phyloP scores from a whole-genome alignment of 257 asterid genomes.

The Capsicum rhomboideum region DNA sequence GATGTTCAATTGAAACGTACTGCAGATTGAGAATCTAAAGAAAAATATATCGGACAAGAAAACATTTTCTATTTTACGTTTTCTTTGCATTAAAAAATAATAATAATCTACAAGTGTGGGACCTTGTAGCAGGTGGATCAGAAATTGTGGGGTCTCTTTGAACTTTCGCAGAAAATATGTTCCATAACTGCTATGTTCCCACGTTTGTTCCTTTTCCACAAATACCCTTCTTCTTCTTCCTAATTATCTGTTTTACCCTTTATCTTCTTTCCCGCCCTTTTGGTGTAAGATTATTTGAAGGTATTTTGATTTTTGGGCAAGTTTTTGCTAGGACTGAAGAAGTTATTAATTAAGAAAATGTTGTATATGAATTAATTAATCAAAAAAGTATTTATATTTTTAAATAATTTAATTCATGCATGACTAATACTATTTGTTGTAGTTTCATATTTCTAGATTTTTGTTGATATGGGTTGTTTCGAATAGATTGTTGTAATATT shows the following conservation, averaged over 20 bases:
- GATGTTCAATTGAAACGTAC: too few species aligned
- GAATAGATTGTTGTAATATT: too few species aligned
- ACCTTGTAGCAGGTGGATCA: neutral
- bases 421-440: neutral
- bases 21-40: too few species aligned
- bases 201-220: neutral
- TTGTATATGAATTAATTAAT: too few species aligned
- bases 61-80: neutral
- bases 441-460: too few species aligned
- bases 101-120: neutral
- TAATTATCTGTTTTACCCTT: neutral
- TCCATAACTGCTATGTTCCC: neutral
- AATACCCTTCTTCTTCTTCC: neutral
- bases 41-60: too few species aligned
- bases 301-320: neutral
- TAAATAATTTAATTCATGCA: neutral
- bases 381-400: neutral
- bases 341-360: too few species aligned
- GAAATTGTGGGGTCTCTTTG: neutral
- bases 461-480: too few species aligned
- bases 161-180: constrained; percentile 4
- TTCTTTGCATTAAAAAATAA: neutral
- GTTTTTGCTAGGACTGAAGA: neutral
- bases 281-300: neutral
- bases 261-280: neutral